Evolutionary conservation across 805 yeast genomes (phyloP).

Genomic region (Teunomyces funiuensis): DNA sequence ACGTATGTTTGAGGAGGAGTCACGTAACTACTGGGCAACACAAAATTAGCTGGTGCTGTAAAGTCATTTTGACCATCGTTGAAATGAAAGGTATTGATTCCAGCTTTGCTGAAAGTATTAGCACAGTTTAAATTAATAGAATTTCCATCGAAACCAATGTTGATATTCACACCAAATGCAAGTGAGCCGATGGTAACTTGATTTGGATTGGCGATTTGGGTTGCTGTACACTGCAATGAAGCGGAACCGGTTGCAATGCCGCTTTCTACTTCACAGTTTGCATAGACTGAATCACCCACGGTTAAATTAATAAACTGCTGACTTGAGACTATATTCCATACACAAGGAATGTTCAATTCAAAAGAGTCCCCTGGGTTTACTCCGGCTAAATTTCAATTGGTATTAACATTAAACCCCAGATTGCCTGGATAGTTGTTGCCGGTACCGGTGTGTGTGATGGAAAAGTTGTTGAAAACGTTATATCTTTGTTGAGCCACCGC

Average conservation of each 20-base stretch:
- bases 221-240: not conserved
- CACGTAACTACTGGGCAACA: not conserved
- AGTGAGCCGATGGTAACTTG: not conserved
- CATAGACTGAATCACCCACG: not conserved
- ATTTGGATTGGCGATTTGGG: not conserved
- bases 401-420: not conserved
- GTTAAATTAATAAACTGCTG: not conserved
- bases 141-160: not conserved
- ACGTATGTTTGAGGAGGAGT: too few species aligned
- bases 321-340: not conserved
- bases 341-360: not conserved
- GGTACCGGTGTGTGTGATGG: not conserved
- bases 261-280: not conserved
- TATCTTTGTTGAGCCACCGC: not conserved
- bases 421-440: not conserved
- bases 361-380: not conserved
- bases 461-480: not conserved
- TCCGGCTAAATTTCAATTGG: not conserved
- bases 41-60: not conserved
- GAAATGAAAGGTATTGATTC: not conserved
- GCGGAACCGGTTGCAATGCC: not conserved
- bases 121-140: not conserved
- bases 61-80: not conserved
- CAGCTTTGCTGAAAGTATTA: not conserved
- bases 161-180: not conserved